Conservation (phyloP, 2,329 filamentous ascomycete genomes). For the Pleomassaria siparia region DNA sequence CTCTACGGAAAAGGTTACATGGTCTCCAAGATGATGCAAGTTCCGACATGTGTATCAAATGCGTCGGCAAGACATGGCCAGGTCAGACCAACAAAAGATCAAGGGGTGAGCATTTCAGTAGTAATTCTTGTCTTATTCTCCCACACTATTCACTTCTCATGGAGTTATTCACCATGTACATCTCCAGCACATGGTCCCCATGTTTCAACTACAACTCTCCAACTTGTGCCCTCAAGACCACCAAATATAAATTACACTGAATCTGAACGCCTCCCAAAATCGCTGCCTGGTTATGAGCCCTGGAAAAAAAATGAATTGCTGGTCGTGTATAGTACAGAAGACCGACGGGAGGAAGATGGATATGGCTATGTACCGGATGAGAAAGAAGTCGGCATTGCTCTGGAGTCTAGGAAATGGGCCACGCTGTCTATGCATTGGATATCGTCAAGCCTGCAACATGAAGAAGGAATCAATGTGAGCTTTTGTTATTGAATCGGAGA, state of each 20-base stretch:
- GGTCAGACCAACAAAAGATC: too few relatives aligned
- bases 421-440: slow-evolving; percentile 31
- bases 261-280: slow-evolving; percentile 19
- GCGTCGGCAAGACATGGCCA: background rate
- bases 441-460: slow-evolving; percentile 30
- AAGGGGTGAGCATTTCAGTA: too few relatives aligned
- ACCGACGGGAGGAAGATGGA: slow-evolving; percentile 17
- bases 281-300: slow-evolving; percentile 18
- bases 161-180: background rate
- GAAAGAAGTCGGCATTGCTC: slow-evolving; percentile 11
- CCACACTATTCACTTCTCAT: background rate
- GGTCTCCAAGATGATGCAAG: background rate
- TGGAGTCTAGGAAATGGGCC: slow-evolving; percentile 13
- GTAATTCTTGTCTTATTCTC: background rate
- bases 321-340: slow-evolving; percentile 13
- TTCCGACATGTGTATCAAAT: background rate
- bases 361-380: slow-evolving; percentile 12
- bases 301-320: slow-evolving; percentile 17
- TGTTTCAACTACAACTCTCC: background rate
- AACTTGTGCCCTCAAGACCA: background rate
- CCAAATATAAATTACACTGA: slow-evolving; percentile 28
- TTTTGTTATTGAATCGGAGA: slow-evolving; percentile 19
- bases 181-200: background rate
- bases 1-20: background rate
- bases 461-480: slow-evolving; percentile 22